These are phyloP conservation scores for Ceratobasidium sp. DNA, from an alignment of 1,284 basidiomycete species.

Conservation along the genomic window DNA sequence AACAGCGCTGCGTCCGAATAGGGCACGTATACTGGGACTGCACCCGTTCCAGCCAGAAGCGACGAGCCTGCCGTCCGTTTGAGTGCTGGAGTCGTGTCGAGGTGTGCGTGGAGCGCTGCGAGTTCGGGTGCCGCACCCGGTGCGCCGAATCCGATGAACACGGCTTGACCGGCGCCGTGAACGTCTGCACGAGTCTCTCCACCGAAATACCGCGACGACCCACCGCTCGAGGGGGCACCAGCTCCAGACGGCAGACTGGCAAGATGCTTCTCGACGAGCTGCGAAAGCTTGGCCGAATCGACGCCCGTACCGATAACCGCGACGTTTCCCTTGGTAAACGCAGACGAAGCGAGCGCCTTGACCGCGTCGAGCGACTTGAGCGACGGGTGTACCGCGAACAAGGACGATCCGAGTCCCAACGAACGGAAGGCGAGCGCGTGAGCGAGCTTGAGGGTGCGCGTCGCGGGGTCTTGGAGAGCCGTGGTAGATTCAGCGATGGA, in stretches of 20 bases:
- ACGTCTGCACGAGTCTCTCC: conserved; percentile 79
- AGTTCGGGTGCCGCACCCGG: conserved; percentile 77
- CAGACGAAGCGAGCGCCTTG: too few species aligned
- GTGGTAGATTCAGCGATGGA: conserved; percentile 78
- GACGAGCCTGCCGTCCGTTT: conserved; percentile 88
- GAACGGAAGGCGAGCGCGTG: too few species aligned
- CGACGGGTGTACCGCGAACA: too few species aligned
- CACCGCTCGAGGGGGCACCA: conserved; percentile 74
- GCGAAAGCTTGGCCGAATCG: conserved; percentile 75
- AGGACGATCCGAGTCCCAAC: too few species aligned
- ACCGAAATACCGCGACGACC: too few species aligned
- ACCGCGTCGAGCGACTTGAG: too few species aligned
- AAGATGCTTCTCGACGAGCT: conserved; percentile 81
- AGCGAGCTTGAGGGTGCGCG: too few species aligned
- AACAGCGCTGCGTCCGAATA: conserved; percentile 93
- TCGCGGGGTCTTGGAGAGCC: too few species aligned
- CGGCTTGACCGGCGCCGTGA: conserved; percentile 77
- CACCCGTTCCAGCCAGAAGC: conserved; percentile 75
- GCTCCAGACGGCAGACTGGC: conserved; percentile 54
- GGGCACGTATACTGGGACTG: conserved; percentile 80
- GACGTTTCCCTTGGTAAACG: too few species aligned
- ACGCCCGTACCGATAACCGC: conserved; percentile 89
- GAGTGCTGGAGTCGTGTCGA: conserved; percentile 79
- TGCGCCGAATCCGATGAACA: conserved; percentile 86
- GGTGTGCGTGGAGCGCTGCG: conserved; percentile 81